These are phyloP conservation scores for Calycina marina DNA, from an alignment of 2,329 filamentous ascomycete species.

Conservation along the genomic window DNA sequence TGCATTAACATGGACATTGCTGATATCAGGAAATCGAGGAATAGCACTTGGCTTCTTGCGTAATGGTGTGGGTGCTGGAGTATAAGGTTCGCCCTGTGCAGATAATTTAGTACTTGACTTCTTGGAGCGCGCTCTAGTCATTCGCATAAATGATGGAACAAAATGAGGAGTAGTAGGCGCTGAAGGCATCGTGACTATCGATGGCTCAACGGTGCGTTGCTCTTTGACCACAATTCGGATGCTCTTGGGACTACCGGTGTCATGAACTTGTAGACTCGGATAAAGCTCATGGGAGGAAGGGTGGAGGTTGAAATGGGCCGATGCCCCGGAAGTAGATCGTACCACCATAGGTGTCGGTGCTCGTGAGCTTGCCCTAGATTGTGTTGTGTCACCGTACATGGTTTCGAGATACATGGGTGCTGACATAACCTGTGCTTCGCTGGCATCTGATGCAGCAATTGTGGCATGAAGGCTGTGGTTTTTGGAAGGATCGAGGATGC, in stretches of 20 bases:
- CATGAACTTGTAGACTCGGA: slow-evolving; percentile 11
- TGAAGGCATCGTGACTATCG: slow-evolving; percentile 7
- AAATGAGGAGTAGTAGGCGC: slow-evolving; percentile 16
- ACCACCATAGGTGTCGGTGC: slow-evolving; percentile 57
- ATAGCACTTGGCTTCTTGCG: slow-evolving; percentile 53
- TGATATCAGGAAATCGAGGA: slow-evolving; percentile 62
- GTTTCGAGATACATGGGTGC: slow-evolving; percentile 67
- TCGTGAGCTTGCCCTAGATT: slow-evolving; percentile 45
- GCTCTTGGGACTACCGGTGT: slow-evolving; percentile 19
- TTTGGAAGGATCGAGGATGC: slow-evolving; percentile 47
- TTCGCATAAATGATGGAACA: slow-evolving; percentile 13
- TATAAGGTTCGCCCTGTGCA: slow-evolving; percentile 37
- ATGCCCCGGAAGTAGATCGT: slow-evolving; percentile 25
- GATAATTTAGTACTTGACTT: slow-evolving; percentile 22
- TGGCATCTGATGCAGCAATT: slow-evolving; percentile 60
- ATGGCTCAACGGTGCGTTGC: slow-evolving; percentile 4
- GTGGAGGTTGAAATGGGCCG: slow-evolving; percentile 6
- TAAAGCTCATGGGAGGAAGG: slow-evolving; percentile 10
- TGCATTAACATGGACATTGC: slow-evolving; percentile 49
- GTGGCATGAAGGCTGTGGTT: slow-evolving; percentile 55
- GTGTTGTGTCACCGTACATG: slow-evolving; percentile 51
- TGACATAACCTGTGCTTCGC: slow-evolving; percentile 63
- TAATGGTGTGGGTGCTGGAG: slow-evolving; percentile 42
- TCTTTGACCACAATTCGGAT: slow-evolving; percentile 13
- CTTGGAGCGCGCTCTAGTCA: slow-evolving; percentile 18